Base-by-base conservation (phyloP, 2,329 filamentous ascomycete species). In the Colletotrichum sidae region DNA sequence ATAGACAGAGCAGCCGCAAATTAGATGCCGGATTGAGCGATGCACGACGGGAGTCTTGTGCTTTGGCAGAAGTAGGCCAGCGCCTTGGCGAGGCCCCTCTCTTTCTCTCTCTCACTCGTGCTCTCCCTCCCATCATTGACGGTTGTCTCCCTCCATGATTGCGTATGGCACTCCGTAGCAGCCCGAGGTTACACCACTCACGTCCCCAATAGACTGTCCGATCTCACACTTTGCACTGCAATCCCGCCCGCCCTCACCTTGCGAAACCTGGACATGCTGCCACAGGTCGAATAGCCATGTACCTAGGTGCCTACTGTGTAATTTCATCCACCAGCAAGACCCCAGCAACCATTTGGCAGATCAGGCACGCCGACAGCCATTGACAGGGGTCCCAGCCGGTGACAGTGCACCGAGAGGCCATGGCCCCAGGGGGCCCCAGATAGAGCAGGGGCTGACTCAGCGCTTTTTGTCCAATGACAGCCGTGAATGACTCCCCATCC, bases 291-390 rank as follows among this genome's bases (percentile, higher is more conserved):
- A 25, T 17, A 17, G 17, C 0, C 17, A 17, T 17, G 17, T 17
- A 3, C 17, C 17, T 17, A 17, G 17, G 17, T 17, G 17, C 25
- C 25, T 25, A 25, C 25, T 25, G 25, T 44, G 50, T 39, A 62
- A 65, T 65, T 49, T 65, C 63, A 39, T 17, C 50, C 10, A 41
- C 62, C 53, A 57, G 62, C 62, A 57, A 25, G 15, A 65, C 62
- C 63, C 63, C 42, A 7, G 47, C 58, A 56, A 49, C 62, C 15
- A 13, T 51, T 34, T 35, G 53, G 63, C 52, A 62, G 63, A 65
- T 65, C 63, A 65, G 58, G 58, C 52, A 65, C 58, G 34, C 46
- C 8, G 39, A 52, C 56, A 44, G 42, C 52, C 44, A 25, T 52
- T 50, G 46, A 41, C 25, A 47, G 52, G 42, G 39, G 38, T 59